A percentile compares a stretch with the other conserved stretches of the same genome.
These are phyloP conservation scores for Lanmaoa rubissima DNA, from an alignment of 768 basidiomycete species.

Conservation along the genomic window DNA sequence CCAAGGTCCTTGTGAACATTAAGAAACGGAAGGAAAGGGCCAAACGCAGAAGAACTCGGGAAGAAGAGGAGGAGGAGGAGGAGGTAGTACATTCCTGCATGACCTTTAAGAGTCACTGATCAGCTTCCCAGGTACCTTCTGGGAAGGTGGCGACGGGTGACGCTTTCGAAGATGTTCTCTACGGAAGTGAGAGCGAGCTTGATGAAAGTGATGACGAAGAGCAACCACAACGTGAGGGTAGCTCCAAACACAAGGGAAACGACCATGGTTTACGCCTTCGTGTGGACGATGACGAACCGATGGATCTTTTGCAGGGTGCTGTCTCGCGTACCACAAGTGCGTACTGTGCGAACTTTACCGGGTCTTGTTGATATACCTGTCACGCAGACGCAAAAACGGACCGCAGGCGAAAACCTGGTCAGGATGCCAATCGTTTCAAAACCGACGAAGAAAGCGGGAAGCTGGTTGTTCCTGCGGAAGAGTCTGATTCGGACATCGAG, in stretches of 20 bases:
- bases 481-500: slow-evolving; percentile 45
- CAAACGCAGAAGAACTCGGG: slow-evolving; percentile 78
- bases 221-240: slow-evolving; percentile 27
- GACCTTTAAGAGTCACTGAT: slow-evolving; percentile 8
- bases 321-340: slow-evolving; percentile 67
- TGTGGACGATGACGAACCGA: slow-evolving; percentile 88
- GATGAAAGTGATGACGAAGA: slow-evolving; percentile 69
- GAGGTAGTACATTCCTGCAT: slow-evolving; percentile 32
- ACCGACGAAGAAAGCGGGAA: slow-evolving; percentile 81
- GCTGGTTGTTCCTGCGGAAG: slow-evolving; percentile 69
- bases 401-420: slow-evolving; percentile 74
- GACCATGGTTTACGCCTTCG: slow-evolving; percentile 64
- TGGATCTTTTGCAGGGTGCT: slow-evolving; percentile 88
- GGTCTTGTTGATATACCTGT: slow-evolving; percentile 5
- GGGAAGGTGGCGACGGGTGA: slow-evolving; percentile 64
- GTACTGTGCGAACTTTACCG: slow-evolving; percentile 25
- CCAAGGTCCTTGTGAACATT: slow-evolving; percentile 90
- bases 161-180: slow-evolving; percentile 96
- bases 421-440: slow-evolving; percentile 85
- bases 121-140: slow-evolving; percentile 37
- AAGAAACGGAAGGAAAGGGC: slow-evolving; percentile 93
- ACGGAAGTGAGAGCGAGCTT: slow-evolving; percentile 92
- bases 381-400: slow-evolving; percentile 41
- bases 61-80: slow-evolving; percentile 56
- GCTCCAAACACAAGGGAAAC: slow-evolving; percentile 36